phyloP scores from a whole-genome alignment of 805 yeast genomes.

The Vanderwaltozyma verrucispora region DNA sequence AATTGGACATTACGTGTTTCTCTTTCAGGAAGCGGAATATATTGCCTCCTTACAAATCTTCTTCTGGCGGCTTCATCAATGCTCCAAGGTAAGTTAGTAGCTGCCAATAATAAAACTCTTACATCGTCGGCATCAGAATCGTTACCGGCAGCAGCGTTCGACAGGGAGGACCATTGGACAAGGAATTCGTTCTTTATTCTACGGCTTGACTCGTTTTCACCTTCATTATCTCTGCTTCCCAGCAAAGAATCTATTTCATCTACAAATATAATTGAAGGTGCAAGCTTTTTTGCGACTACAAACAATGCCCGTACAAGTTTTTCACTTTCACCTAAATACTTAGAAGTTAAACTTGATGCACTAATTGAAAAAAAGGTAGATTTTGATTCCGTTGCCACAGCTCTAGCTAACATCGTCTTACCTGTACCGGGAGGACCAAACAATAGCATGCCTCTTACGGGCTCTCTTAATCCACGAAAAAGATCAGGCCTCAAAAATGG shows the following conservation, averaged over 20 bases:
- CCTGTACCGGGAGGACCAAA: slow-evolving; percentile 99
- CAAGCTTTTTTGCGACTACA: slow-evolving; percentile 68
- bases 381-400: slow-evolving; percentile 91
- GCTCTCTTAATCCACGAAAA: slow-evolving; percentile 84
- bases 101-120: slow-evolving; percentile 83
- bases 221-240: slow-evolving; percentile 49
- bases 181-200: slow-evolving; percentile 87
- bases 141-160: slow-evolving; percentile 73
- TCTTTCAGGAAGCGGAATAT: slow-evolving; percentile 86
- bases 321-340: slow-evolving; percentile 86
- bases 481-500: slow-evolving; percentile 92
- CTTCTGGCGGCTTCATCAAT: slow-evolving; percentile 96
- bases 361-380: slow-evolving; percentile 88
- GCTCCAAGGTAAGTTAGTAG: slow-evolving; percentile 95
- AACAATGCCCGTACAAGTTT: slow-evolving; percentile 85
- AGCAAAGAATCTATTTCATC: slow-evolving; percentile 92
- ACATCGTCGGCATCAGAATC: slow-evolving; percentile 32
- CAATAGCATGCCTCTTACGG: slow-evolving; percentile 89
- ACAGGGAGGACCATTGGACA: slow-evolving; percentile 89
- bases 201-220: slow-evolving; percentile 78
- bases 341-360: slow-evolving; percentile 82
- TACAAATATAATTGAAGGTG: slow-evolving; percentile 90
- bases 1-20: slow-evolving; percentile 72
- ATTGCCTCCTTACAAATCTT: slow-evolving; percentile 82
- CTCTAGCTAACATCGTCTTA: slow-evolving; percentile 92